Evolutionary conservation across 148 eudicot genomes (phyloP), one percentile per base, ranked within the genome.

Genomic region (Cornus suecica): DNA sequence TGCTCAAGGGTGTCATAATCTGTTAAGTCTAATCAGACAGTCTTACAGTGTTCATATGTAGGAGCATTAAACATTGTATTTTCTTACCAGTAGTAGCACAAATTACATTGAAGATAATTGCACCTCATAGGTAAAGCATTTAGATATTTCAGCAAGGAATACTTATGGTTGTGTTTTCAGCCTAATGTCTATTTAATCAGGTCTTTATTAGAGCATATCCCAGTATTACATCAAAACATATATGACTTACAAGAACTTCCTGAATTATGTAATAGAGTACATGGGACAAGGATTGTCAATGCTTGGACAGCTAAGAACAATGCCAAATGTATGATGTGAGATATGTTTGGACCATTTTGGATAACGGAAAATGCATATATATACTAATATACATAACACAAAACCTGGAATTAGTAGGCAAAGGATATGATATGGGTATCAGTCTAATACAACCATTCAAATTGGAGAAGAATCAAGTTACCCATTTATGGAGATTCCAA

Each of bases 401-500:
- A 20, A 52, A 20, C 5, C 22, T 52, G 42, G 42, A 37, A 8
- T 37, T 37, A 37, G 42, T 37, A 6, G 42, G 1, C 3, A 74
- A 29, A 27, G 25, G 56, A 28, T 41, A 30, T 28, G 29, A 37
- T 28, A 67, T 58, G 56, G 68, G 18, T 23, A 32, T 42, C 62
- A 58, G 20, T 20, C 20, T 14, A 58, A n/a, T 58, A 58, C 23
- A 58, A 58, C 62, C 8, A 58, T 72, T 34, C 34, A 51, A 79
- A 56, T 79, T 66, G 34, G 72, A 67, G 68, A 74, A 74, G 27
- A 26, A 63, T 25, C 7, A 31, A 63, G 22, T 82, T 87, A 92
- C 98, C 98, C 98, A 94, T 86, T 84, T 94, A 82, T 94, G 85
- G 72, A 94, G 89, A 81, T 90, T 94, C 98, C 98, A 94, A 77